phyloP scores from a whole-genome alignment of 225 moss, liverwort and hornwort genomes.

The Pseudisothecium myosuroides region DNA sequence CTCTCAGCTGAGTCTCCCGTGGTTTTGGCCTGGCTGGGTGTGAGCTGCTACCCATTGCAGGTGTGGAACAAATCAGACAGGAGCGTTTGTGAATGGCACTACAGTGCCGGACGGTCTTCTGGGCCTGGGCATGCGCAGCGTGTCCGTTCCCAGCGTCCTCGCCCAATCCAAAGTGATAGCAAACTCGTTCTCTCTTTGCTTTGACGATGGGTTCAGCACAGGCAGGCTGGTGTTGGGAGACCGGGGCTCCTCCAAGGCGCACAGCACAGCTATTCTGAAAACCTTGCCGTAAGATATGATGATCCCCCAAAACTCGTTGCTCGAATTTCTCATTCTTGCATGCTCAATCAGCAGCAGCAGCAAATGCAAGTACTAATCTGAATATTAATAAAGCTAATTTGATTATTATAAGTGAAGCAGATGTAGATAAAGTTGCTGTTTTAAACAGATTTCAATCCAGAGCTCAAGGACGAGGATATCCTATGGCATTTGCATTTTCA shows the following conservation, averaged over 20 bases:
- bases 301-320: background rate
- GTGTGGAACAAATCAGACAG: slow-evolving; percentile 39
- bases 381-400: too few relatives aligned
- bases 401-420: background rate
- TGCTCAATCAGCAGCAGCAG: background rate
- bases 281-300: background rate
- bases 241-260: slow-evolving; percentile 15
- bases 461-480: background rate
- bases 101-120: slow-evolving; percentile 30
- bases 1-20: background rate
- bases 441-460: background rate
- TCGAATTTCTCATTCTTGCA: background rate
- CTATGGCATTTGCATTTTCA: background rate
- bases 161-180: slow-evolving; percentile 12
- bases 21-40: background rate
- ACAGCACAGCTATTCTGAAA: slow-evolving; percentile 14
- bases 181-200: slow-evolving; percentile 43
- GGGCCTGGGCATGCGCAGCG: slow-evolving; percentile 19
- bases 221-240: slow-evolving; percentile 47
- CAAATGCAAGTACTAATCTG: background rate
- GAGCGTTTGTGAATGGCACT: slow-evolving; percentile 1
- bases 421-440: background rate
- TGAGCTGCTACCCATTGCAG: background rate
- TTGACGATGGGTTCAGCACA: slow-evolving; percentile 10
- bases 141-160: slow-evolving; percentile 27